Conservation (phyloP, 441 rosid species). For the Melastoma candidum region DNA sequence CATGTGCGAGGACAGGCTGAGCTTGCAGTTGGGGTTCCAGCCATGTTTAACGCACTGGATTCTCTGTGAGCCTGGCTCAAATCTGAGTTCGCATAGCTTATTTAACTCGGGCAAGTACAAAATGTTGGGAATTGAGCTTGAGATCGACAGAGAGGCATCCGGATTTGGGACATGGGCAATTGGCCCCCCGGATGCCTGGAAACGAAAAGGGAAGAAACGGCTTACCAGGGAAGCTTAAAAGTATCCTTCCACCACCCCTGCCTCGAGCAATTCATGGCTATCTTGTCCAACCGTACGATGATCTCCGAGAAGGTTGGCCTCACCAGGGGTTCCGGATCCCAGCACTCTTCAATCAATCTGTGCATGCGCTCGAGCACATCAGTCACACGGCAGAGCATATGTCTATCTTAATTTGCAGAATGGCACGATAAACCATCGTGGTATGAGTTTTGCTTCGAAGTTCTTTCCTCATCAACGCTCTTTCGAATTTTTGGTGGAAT, state of each 20-base stretch:
- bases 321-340: slow-evolving; percentile 43
- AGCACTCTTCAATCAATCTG: slow-evolving; percentile 81
- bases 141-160: too few species aligned
- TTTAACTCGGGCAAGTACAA: too few species aligned
- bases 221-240: slow-evolving; percentile 49
- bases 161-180: too few species aligned
- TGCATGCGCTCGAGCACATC: not conserved
- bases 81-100: too few species aligned
- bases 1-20: too few species aligned
- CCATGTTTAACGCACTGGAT: too few species aligned
- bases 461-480: not conserved
- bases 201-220: too few species aligned
- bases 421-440: not conserved
- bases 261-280: slow-evolving; percentile 49
- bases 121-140: too few species aligned
- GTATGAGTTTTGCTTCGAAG: too few species aligned
- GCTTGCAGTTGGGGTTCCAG: too few species aligned
- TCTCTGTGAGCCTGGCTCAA: too few species aligned
- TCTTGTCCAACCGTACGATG: slow-evolving; percentile 55
- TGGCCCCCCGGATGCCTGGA: too few species aligned
- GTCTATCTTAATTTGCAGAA: not conserved
- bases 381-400: not conserved
- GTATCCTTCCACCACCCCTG: slow-evolving; percentile 85
- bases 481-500: not conserved
- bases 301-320: slow-evolving; percentile 52